Evolutionary conservation across 1,284 basidiomycete genomes (phyloP).

Genomic region (Takashimella koratensis): DNA sequence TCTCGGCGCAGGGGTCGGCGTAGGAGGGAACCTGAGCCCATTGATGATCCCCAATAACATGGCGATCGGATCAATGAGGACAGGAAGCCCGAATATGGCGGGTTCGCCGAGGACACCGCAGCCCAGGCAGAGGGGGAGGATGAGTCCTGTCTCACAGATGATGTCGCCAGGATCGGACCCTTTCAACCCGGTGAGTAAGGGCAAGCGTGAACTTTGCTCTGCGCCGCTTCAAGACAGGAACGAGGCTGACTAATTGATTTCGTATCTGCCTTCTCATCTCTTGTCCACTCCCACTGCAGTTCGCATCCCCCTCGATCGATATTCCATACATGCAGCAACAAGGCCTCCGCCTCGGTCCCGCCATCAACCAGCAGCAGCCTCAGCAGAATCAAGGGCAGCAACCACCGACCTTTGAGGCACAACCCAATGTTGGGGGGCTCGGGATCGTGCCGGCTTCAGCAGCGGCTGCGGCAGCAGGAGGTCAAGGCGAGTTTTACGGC

Average conservation of each 20-base stretch:
- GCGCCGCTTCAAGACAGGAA: background rate
- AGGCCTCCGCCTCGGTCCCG: slow-evolving; percentile 23
- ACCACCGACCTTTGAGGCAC: slow-evolving; percentile 39
- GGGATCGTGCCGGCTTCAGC: slow-evolving; percentile 30
- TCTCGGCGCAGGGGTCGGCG: slow-evolving; percentile 7
- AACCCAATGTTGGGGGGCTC: slow-evolving; percentile 45
- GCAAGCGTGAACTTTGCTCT: background rate
- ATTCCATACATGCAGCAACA: slow-evolving; percentile 30
- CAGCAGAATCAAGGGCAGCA: slow-evolving; percentile 9
- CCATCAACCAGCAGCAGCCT: slow-evolving; percentile 2
- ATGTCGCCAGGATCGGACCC: slow-evolving; percentile 49
- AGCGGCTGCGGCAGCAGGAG: slow-evolving; percentile 4
- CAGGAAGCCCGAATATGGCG: slow-evolving; percentile 19
- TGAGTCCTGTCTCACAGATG: slow-evolving; percentile 42
- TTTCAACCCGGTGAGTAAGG: slow-evolving; percentile 46
- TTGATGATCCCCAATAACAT: slow-evolving; percentile 42
- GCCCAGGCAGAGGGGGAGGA: slow-evolving; percentile 29
- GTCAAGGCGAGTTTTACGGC: slow-evolving; percentile 7
- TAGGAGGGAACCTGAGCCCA: slow-evolving; percentile 25
- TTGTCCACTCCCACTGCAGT: too few species aligned
- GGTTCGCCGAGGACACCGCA: slow-evolving; percentile 35
- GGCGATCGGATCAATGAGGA: slow-evolving; percentile 37
- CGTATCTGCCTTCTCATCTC: too few species aligned
- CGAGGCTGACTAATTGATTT: too few species aligned
- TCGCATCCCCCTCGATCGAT: slow-evolving; percentile 42